Base-by-base conservation (phyloP, 768 basidiomycete species). In the Suillus sp. region DNA sequence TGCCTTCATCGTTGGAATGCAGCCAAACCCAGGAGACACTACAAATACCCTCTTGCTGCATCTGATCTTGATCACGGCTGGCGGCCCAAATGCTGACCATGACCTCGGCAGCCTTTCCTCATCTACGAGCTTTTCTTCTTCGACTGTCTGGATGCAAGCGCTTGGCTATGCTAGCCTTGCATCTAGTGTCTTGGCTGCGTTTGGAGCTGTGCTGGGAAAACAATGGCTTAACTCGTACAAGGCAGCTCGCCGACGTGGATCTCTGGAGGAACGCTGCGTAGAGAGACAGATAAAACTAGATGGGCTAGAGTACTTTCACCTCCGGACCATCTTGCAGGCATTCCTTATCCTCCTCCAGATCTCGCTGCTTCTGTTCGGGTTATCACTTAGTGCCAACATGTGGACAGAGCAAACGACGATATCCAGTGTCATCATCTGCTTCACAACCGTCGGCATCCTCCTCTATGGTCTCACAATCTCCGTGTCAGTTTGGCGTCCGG, bases 1-100 rank as follows among this genome's bases (percentile, higher is more conserved):
- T 2, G 70, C 78, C 0, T 80, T 79, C 55, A 72, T 76, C 3
- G 68, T 78, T 11, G 77, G 77, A 61, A 77, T 77, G 16, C 50
- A 51, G 18, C 69, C 67, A 50, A 69, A 79, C 50, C 65, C 75
- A 2, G 57, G 60, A 32, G 68, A 73, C 1, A 62, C 60, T 27
- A 69, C 69, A 6, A 62, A 61, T 10, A 60, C 55, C 45, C 69
- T 74, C 53, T 67, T 78, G 14, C 9, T 62, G 18, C 37, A 62
- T 0, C n/a, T 60, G 3, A 40, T 50, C 16, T 8, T 4, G 8
- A 27, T 50, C 14, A 50, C 14, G 8, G 16, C 25, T 7, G 10
- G 10, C 22, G 22, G 11, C 13, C 22, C 22, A 47, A 25, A 14
- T 13, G 11, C 22, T 22, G 5, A 2, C 1, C 11, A 11, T 13